Evolutionary conservation across 2,329 filamentous ascomycete species (phyloP).

Genomic region (Apiospora malaysiana): DNA sequence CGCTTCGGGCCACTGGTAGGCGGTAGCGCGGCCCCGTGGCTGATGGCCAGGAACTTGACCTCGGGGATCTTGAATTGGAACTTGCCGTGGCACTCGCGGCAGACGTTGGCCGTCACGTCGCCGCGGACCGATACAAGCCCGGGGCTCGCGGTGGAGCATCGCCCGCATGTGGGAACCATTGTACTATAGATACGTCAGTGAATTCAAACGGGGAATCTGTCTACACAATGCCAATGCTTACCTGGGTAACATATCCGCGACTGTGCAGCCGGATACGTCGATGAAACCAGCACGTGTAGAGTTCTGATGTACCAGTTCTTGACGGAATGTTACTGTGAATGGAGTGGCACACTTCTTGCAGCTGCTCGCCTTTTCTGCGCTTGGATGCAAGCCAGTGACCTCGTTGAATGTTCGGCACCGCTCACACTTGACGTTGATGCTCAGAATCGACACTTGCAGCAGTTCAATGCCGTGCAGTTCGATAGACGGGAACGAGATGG

Average conservation of each 20-base stretch:
- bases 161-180: slow-evolving; percentile 78
- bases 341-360: slow-evolving; percentile 65
- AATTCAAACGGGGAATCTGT: neutral
- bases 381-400: slow-evolving; percentile 67
- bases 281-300: slow-evolving; percentile 80
- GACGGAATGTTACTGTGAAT: slow-evolving; percentile 63
- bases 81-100: slow-evolving; percentile 78
- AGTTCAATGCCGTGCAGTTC: slow-evolving; percentile 81
- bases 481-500: slow-evolving; percentile 77
- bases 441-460: slow-evolving; percentile 70
- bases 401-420: slow-evolving; percentile 79
- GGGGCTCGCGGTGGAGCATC: slow-evolving; percentile 73
- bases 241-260: slow-evolving; percentile 77
- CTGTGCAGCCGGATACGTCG: slow-evolving; percentile 75
- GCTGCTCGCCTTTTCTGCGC: slow-evolving; percentile 53
- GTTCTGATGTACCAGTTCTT: slow-evolving; percentile 74
- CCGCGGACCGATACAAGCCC: slow-evolving; percentile 77
- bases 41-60: slow-evolving; percentile 77
- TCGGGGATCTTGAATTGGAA: slow-evolving; percentile 82
- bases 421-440: slow-evolving; percentile 76
- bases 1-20: slow-evolving; percentile 49
- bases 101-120: slow-evolving; percentile 75
- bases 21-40: slow-evolving; percentile 54
- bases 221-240: slow-evolving; percentile 35
- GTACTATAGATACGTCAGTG: slow-evolving; percentile 53